Evolutionary conservation across 208 protist species (phyloP).

Genomic region (Leishmania gerbilli): DNA sequence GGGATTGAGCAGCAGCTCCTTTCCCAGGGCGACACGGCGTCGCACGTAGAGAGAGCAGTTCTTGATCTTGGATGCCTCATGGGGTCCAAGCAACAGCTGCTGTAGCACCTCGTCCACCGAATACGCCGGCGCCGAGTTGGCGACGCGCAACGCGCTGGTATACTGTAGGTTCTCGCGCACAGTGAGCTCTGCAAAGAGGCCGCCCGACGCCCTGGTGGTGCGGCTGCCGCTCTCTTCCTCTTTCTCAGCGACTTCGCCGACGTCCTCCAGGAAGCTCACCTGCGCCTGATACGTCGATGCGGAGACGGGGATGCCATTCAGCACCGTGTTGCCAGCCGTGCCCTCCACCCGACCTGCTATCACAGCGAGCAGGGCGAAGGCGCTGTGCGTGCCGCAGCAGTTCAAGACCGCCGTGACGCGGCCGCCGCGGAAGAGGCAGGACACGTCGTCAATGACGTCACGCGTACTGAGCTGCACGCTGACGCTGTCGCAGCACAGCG

Average conservation of each 20-base stretch:
- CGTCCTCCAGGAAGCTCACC: conserved; percentile 29
- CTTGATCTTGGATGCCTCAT: conserved; percentile 29
- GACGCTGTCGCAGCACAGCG: conserved; percentile 49
- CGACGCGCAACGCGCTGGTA: conserved; percentile 50
- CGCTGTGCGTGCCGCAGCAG: conserved; percentile 49
- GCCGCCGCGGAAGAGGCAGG: conserved; percentile 48
- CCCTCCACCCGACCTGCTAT: conserved; percentile 46
- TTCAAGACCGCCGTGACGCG: conserved; percentile 69
- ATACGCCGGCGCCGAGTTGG: conserved; percentile 33
- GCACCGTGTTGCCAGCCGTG: conserved; percentile 37
- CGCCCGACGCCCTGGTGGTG: conserved; percentile 4
- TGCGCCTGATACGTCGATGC: conserved; percentile 44
- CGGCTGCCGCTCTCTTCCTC: conserved; percentile 10
- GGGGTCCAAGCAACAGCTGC: conserved; percentile 38
- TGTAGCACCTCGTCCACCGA: conserved; percentile 47
- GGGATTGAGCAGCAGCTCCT: conserved; percentile 65
- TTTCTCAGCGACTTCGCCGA: not conserved
- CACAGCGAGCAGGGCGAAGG: conserved; percentile 42
- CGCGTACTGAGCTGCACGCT: conserved; percentile 28
- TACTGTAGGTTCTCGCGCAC: conserved; percentile 65
- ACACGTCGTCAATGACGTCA: conserved; percentile 43
- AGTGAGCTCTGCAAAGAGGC: conserved; percentile 41
- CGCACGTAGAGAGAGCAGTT: conserved; percentile 53
- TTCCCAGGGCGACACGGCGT: conserved; percentile 52
- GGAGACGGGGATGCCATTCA: conserved; percentile 62